Percentiles rank a stretch among this genome's conserved stretches.
phyloP scores from a whole-genome alignment of 306 rosid species.

The Ormosia emarginata region DNA sequence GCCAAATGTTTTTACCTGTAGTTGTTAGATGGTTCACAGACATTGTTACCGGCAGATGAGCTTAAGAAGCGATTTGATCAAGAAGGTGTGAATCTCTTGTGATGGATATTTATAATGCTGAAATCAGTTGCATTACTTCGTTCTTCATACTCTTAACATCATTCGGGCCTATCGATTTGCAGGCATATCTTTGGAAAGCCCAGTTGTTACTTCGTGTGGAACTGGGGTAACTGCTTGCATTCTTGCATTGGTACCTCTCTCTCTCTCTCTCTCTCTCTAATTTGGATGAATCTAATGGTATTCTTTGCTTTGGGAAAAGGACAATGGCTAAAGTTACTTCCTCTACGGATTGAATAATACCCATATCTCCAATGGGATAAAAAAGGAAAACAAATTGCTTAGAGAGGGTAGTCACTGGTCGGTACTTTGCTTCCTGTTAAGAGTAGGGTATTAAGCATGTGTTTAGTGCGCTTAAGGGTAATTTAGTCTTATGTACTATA shows the following conservation, averaged over 20 bases:
- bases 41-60: slow-evolving; percentile 67
- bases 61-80: slow-evolving; percentile 66
- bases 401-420: neutral
- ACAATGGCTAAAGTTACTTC: neutral
- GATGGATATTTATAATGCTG: neutral
- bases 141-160: neutral
- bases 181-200: slow-evolving; percentile 81
- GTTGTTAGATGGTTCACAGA: slow-evolving; percentile 76
- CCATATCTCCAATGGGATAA: neutral
- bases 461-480: too few species aligned
- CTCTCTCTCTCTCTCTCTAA: neutral
- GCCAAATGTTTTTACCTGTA: slow-evolving; percentile 28
- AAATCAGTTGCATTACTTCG: slow-evolving; percentile 2
- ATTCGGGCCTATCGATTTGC: slow-evolving; percentile 18
- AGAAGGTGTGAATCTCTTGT: slow-evolving; percentile 43
- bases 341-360: neutral
- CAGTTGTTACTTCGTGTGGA: slow-evolving; percentile 81
- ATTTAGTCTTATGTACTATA: too few species aligned
- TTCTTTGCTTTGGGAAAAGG: neutral
- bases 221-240: slow-evolving; percentile 93
- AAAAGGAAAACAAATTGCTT: neutral
- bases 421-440: neutral
- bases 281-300: neutral
- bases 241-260: slow-evolving; percentile 72
- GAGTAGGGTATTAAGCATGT: too few species aligned